phyloP scores from a whole-genome alignment of 257 asterid species.

The Agastache rugosa region DNA sequence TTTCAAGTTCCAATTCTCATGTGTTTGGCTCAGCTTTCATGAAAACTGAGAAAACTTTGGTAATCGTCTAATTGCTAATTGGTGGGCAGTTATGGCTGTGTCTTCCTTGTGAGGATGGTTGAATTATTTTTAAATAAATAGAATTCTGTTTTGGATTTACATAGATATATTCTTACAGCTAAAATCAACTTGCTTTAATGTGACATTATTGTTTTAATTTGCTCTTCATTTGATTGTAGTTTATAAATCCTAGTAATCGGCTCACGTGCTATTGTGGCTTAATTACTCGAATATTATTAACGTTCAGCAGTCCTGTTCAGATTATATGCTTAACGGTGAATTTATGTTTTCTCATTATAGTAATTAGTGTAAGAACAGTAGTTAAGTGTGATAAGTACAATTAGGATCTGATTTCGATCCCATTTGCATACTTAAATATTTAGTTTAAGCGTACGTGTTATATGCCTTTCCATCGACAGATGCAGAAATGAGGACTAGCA shows the following conservation, averaged over 20 bases:
- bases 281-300: not conserved
- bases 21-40: conserved; percentile 49
- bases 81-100: conserved; percentile 46
- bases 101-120: conserved; percentile 24
- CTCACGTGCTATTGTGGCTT: conserved; percentile 12
- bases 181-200: not conserved
- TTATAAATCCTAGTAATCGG: not conserved
- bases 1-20: conserved; percentile 63
- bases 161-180: not conserved
- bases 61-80: conserved; percentile 47
- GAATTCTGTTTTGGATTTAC: conserved; percentile 3
- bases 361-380: conserved; percentile 6
- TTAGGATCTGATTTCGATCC: conserved; percentile 45
- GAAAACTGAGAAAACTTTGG: conserved; percentile 45
- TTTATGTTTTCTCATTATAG: conserved; percentile 14
- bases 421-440: conserved; percentile 24
- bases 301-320: not conserved
- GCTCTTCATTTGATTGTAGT: conserved; percentile 19
- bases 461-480: conserved; percentile 31
- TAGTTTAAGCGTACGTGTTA: conserved; percentile 16
- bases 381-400: conserved; percentile 45
- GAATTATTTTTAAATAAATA: not conserved
- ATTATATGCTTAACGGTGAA: not conserved
- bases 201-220: not conserved
- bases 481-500: not conserved